These are phyloP conservation scores for Coniferiporia sulphurascens DNA, from an alignment of 1,284 basidiomycete genomes.

Conservation along the genomic window DNA sequence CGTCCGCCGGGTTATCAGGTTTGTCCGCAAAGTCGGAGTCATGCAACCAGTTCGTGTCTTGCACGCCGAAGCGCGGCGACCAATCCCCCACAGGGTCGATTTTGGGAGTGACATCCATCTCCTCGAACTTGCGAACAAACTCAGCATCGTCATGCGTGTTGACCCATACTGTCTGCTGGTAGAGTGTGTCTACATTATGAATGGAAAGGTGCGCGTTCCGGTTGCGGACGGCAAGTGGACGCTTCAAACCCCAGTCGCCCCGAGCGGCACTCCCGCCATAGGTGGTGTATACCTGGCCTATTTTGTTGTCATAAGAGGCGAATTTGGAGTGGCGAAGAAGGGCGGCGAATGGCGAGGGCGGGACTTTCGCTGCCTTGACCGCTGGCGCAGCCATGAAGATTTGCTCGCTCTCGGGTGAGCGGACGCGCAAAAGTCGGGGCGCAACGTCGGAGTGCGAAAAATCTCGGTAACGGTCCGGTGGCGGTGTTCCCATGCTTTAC, in stretches of 20 bases:
- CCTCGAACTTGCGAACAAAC: slow-evolving; percentile 61
- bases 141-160: slow-evolving; percentile 56
- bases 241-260: slow-evolving; percentile 77
- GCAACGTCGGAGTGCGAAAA: too few relatives aligned
- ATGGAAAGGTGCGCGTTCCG: slow-evolving; percentile 57
- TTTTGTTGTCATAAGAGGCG: slow-evolving; percentile 66
- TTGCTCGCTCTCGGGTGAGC: too few relatives aligned
- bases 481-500: too few relatives aligned
- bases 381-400: slow-evolving; percentile 28
- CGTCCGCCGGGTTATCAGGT: slow-evolving; percentile 30
- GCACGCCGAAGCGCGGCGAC: slow-evolving; percentile 28
- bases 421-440: not conserved
- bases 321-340: slow-evolving; percentile 75
- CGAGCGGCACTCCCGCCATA: slow-evolving; percentile 62
- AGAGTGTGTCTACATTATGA: slow-evolving; percentile 57
- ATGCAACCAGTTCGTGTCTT: slow-evolving; percentile 31
- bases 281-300: slow-evolving; percentile 68
- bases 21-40: slow-evolving; percentile 50
- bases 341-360: slow-evolving; percentile 59
- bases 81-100: slow-evolving; percentile 30
- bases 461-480: too few relatives aligned
- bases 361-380: slow-evolving; percentile 27
- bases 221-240: slow-evolving; percentile 57
- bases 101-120: slow-evolving; percentile 47
- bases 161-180: slow-evolving; percentile 73